Evolutionary conservation across 2,329 filamentous ascomycete species (phyloP), one percentile per base, ranked within the genome.

Genomic region (Epichloe sibirici): DNA sequence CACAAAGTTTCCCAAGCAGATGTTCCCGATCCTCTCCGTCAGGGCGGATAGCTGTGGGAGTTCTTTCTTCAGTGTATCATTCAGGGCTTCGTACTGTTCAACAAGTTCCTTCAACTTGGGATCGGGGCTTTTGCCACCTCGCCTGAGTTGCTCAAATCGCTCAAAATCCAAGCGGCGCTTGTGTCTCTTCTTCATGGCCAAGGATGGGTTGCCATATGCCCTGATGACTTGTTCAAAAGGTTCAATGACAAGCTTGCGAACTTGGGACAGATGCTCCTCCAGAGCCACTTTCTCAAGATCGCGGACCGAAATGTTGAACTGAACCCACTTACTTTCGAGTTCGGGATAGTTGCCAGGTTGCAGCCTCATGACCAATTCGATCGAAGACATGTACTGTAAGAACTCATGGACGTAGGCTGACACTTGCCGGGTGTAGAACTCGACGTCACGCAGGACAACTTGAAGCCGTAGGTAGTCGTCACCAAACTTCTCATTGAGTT

Each of bases 101-200:
- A 90, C 88, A 40, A 86, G 81, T 60, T 95, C 89, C 15, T 80
- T 75, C 4, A 90, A 84, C 65, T 91, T 93, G 62, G 89, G 85
- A 65, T 97, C 91, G 12, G 89, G 76, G 60, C 88, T 94, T 67
- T 94, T 90, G 56, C 89, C 88, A 37, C 81, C 77, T 45, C 89
- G 86, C 62, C 86, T 85, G 54, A 90, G 76, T 59, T 86, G 81
- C 62, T 88, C 83, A 59, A 81, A 88, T 59, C 86, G 86, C 58
- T 91, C 88, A 66, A 88, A 97, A 63, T 96, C 90, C 15, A 91
- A 73, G 13, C 94, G 79, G n/a, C 88, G 85, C 73, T 97, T 97
- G 60, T 90, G 85, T 25, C 93, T 86, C 71, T 97, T 95, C 64
- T 90, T 88, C 81, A 97, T 95, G 4, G 93, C 85, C 54, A 90